These are phyloP conservation scores for Helianthus tuberosus DNA, from an alignment of 129 eudicot species.

Conservation along the genomic window DNA sequence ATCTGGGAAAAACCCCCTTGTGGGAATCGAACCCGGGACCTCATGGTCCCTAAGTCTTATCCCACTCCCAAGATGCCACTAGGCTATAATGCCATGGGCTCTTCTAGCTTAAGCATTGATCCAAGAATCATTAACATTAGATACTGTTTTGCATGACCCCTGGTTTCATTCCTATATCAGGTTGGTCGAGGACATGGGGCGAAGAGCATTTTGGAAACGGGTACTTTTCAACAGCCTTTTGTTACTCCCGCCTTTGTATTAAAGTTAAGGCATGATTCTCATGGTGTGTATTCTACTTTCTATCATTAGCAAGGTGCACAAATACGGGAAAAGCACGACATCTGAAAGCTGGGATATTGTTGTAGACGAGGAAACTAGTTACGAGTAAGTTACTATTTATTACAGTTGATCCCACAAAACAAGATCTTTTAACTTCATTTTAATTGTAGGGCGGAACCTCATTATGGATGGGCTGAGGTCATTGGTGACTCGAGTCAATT, in stretches of 20 bases:
- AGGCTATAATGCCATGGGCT: no score
- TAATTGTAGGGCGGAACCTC: conserved; percentile 80
- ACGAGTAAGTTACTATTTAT: conserved; percentile 52
- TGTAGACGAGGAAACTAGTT: conserved; percentile 83
- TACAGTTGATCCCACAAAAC: background rate
- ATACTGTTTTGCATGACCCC: background rate
- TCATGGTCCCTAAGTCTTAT: no score
- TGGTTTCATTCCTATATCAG: conserved; percentile 30
- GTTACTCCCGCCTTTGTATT: background rate
- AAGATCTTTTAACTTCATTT: background rate
- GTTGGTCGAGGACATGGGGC: conserved; percentile 98
- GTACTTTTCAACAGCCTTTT: conserved; percentile 35
- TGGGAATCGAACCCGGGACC: no score
- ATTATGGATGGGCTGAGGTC: conserved; percentile 97
- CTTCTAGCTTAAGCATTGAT: background rate
- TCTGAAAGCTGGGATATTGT: conserved; percentile 95
- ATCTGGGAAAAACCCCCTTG: no score
- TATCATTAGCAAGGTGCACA: conserved; percentile 84
- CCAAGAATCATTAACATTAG: background rate
- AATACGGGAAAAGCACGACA: conserved; percentile 91
- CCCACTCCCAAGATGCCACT: no score
- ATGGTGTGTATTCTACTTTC: background rate
- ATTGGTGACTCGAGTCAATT: conserved; percentile 87
- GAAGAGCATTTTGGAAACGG: conserved; percentile 90
- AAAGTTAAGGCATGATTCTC: background rate